Evolutionary conservation across 179 eudicot species (phyloP).

Genomic region (Heliamphora pulchella): DNA sequence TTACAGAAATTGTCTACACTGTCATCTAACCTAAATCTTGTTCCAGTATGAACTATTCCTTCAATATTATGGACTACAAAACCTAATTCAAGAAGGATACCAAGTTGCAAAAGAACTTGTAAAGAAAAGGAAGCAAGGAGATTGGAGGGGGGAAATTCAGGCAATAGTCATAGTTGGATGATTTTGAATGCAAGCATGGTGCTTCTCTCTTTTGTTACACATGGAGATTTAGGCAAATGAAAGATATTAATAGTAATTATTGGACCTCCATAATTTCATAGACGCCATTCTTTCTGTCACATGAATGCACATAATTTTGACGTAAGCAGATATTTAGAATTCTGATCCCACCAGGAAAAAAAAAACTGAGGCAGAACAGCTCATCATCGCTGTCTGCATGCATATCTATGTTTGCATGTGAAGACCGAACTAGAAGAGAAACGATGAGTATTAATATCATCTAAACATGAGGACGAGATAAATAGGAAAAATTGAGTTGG

Average conservation of each 20-base stretch:
- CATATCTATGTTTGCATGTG: neutral
- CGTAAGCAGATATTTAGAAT: neutral
- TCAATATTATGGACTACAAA: too few species aligned
- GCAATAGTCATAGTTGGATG: neutral
- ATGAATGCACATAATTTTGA: neutral
- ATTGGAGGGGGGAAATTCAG: neutral
- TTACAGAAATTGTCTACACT: too few species aligned
- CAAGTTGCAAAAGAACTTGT: neutral
- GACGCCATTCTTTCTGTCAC: neutral
- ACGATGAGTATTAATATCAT: neutral
- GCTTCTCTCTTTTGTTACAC: neutral
- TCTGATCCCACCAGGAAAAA: neutral
- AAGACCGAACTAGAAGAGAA: neutral
- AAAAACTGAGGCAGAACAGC: neutral
- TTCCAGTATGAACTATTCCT: neutral
- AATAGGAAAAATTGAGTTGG: slow-evolving; percentile 5
- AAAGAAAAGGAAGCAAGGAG: neutral
- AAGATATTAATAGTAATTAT: neutral
- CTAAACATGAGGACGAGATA: neutral
- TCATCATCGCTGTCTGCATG: neutral
- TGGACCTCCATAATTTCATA: neutral
- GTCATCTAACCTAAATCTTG: too few species aligned
- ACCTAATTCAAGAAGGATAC: neutral
- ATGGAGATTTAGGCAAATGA: neutral
- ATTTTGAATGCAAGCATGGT: neutral